Base-by-base conservation (phyloP, 768 basidiomycete species). In the Baorangia bicolor region DNA sequence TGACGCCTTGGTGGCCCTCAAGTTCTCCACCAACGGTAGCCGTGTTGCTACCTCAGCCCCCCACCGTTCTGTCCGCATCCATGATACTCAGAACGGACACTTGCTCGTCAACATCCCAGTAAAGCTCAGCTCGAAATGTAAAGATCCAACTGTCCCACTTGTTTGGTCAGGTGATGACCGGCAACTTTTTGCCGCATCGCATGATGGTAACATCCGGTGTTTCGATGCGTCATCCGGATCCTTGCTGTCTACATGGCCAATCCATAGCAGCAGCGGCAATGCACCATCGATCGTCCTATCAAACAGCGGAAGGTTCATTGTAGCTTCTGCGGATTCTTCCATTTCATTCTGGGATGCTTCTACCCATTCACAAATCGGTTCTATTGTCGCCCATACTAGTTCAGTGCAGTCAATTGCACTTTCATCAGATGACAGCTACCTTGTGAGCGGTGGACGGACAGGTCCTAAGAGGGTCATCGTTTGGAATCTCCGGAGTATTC, bases 281-380 rank as follows among this genome's bases (percentile, higher is more conserved):
- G 50, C 55, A 4, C 55, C 58, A 1, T 62, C 60, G n/a, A 56
- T 62, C 6, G 49, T 25, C 27, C 18, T 62, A 10, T 55, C 60
- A 20, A 51, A n/a, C n/a, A n/a, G n/a, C n/a, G n/a, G n/a, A n/a
- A n/a, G n/a, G n/a, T n/a, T n/a, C n/a, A n/a, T n/a, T n/a, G n/a
- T n/a, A n/a, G n/a, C n/a, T n/a, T n/a, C n/a, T n/a, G n/a, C n/a
- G n/a, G n/a, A n/a, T n/a, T 37, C 35, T 7, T 53, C 45, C 1
- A 51, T 62, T 28, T 62, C 58, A 12, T 56, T 62, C n/a, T 62
- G 61, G 61, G 61, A 62, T 20, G 37, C 52, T 6, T 56, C 55
- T 16, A 56, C 51, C 33, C 41, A 41, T n/a, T n/a, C n/a, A n/a
- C n/a, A n/a, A n/a, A n/a, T n/a, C n/a, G n/a, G n/a, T n/a, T n/a